Base-by-base conservation (phyloP, 1,139 yeast genomes). In the Magnusiomyces sp. region DNA sequence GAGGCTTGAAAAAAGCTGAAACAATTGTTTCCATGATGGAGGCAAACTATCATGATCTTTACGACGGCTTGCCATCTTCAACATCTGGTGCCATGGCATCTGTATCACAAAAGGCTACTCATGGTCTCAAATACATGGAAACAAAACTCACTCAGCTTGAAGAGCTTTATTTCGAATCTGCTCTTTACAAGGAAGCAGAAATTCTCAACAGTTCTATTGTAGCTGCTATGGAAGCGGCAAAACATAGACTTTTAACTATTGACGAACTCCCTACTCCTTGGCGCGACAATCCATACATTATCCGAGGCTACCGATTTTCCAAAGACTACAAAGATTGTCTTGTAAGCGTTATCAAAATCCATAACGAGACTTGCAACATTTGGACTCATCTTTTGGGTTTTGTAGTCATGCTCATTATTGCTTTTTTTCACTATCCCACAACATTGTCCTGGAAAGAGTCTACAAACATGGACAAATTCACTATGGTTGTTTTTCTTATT, bases 311-410 rank as follows among this genome's bases (percentile, higher is more conserved):
- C 69, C 71, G 97, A 55, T 92, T 92, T 68, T 81, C 85, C 51
- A 72, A 79, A 54, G 75, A 77, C 46, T 92, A 85, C 62, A 50
- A 62, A 3, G 74, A 76, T 52, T 85, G 94, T 61, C 60, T 80
- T 38, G 63, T 67, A 52, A 76, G 85, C 50, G 68, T 85, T 11
- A 78, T 73, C 66, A 62, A 77, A 56, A 63, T 84, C 69, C 97
- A 92, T 68, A 92, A 92, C 63, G 98, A 92, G 65, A 77, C 95
- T 1, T 77, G 87, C 66, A 92, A 92, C 68, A 89, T 92, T 52
- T 92, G 98, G 98, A 77, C 96, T 0, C 98, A 92, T 69, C 62
- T 88, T 34, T 47, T 79, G 1, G 98, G 97, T 13, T 75, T 84
- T 9, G 47, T 77, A 2, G 61, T 79, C 34, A 69, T 90, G 66